Percentiles rank a stretch among this genome's conserved stretches.
Conservation (phyloP, 139 green algal species). For the Chlamydomonas sp. region DNA sequence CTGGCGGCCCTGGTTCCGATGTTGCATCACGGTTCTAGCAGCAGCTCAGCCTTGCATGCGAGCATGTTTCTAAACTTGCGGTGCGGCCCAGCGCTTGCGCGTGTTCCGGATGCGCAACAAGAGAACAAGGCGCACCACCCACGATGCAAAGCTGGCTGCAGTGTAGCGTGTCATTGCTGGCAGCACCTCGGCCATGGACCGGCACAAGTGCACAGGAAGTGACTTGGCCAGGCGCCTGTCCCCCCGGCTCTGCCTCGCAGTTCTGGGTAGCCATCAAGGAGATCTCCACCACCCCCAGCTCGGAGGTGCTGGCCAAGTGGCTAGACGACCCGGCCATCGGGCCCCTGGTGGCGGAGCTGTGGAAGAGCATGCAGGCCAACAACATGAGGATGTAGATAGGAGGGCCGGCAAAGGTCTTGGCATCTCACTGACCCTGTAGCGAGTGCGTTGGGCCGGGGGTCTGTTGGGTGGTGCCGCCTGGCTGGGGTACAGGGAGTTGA, state of each 20-base stretch:
- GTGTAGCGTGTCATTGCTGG: neutral
- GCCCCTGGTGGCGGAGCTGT: constrained; percentile 55
- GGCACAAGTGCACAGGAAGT: neutral
- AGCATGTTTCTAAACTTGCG: too few relatives aligned
- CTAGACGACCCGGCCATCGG: constrained; percentile 53
- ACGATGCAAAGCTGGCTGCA: neutral
- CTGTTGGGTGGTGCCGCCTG: too few relatives aligned
- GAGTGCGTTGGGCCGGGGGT: too few relatives aligned
- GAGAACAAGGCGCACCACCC: neutral
- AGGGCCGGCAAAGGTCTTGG: too few relatives aligned
- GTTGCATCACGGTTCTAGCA: too few relatives aligned
- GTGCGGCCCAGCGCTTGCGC: neutral
- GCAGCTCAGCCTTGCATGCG: too few relatives aligned
- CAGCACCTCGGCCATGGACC: neutral
- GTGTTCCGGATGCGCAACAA: neutral
- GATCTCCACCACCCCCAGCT: constrained; percentile 45
- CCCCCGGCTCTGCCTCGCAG: constrained; percentile 16
- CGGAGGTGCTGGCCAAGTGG: constrained; percentile 52
- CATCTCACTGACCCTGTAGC: too few relatives aligned
- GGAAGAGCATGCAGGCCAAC: constrained; percentile 24
- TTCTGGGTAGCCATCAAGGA: constrained; percentile 62
- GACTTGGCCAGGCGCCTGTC: neutral
- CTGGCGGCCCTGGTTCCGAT: too few relatives aligned
- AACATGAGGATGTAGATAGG: neutral
- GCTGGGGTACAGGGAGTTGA: too few relatives aligned